Evolutionary conservation across 371 early-diverging fungal species (phyloP), one percentile per base, ranked within the genome.

Genomic region (Mucor velutinosus): DNA sequence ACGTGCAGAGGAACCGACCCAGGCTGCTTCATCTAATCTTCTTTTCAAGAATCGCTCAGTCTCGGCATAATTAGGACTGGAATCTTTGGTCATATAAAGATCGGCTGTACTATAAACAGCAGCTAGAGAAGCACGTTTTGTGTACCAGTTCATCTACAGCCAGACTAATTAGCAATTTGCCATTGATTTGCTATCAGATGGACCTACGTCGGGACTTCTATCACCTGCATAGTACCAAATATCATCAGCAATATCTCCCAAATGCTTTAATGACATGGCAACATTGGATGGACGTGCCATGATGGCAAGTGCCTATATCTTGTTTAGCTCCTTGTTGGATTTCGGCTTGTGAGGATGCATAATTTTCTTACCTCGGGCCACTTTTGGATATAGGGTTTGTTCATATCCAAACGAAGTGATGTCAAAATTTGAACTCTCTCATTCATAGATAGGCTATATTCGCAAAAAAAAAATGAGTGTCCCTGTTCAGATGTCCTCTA

Each of bases 171-270:
- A 51, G 2, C 51, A 51, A 51, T 23, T 25, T 57, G 21, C 14
- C 30, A 23, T 33, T 30, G 21, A 56, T 68, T 11, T 8, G 21
- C 11, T 23, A 25, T 19, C 11, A 37, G 7, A n/a, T 58, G 27
- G n/a, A 60, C 85, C 79, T 84, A 92, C 94, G 77, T 93, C 93
- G 17, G 87, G 82, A 59, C 93, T 92, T 65, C 84, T 78, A 67
- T 96, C 97, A 17, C 95, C 97, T 23, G 97, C 93, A 61, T 92
- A 82, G 70, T 87, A 89, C 93, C 95, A 94, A 58, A 97, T 90
- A 69, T 94, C 93, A 74, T 95, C 94, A 0, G 90, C 90, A 53
- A 95, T 83, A 57, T 86, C 86, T 30, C 77, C 86, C 39, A 96
- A 75, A 56, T 93, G 88, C 12, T 77, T 75, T 53, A 93, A 65